These are phyloP conservation scores for Salix udensis DNA, from an alignment of 345 rosid species.

Conservation along the genomic window DNA sequence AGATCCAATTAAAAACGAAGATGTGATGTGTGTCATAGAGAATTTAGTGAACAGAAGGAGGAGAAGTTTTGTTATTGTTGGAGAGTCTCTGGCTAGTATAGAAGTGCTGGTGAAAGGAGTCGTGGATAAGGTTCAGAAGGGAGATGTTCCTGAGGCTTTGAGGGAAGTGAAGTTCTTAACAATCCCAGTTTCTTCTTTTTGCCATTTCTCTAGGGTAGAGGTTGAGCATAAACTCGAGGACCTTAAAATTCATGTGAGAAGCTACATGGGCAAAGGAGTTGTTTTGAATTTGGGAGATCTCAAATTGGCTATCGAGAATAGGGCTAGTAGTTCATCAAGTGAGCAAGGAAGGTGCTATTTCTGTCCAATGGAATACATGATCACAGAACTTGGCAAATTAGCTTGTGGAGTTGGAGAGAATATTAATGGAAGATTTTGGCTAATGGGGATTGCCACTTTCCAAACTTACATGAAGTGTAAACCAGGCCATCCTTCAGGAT, in stretches of 20 bases:
- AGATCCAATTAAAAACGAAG: slow-evolving; percentile 48
- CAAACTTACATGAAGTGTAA: slow-evolving; percentile 73
- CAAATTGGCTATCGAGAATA: slow-evolving; percentile 53
- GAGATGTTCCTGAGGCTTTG: slow-evolving; percentile 53
- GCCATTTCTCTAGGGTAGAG: slow-evolving; percentile 47
- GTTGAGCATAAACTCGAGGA: slow-evolving; percentile 59
- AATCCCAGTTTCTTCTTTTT: slow-evolving; percentile 48
- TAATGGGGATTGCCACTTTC: slow-evolving; percentile 82
- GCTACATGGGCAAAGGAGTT: slow-evolving; percentile 44
- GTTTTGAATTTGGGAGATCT: slow-evolving; percentile 78
- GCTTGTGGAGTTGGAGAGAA: slow-evolving; percentile 43
- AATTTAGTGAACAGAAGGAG: slow-evolving; percentile 43
- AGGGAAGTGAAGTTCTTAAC: slow-evolving; percentile 54
- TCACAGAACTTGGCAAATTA: slow-evolving; percentile 69
- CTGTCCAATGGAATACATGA: slow-evolving; percentile 61
- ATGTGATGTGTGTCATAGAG: slow-evolving; percentile 59
- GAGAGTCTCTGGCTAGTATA: slow-evolving; percentile 55
- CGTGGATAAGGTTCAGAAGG: slow-evolving; percentile 54
- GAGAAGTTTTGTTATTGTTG: slow-evolving; percentile 59
- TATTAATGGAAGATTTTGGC: slow-evolving; percentile 53
- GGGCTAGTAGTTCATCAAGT: slow-evolving; percentile 33
- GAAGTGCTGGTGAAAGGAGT: slow-evolving; percentile 57
- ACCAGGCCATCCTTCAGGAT: slow-evolving; percentile 58
- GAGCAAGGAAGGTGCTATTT: slow-evolving; percentile 21
- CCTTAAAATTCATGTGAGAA: slow-evolving; percentile 41